Evolutionary conservation across 768 basidiomycete species (phyloP).

Genomic region (Tremella mesenterica): DNA sequence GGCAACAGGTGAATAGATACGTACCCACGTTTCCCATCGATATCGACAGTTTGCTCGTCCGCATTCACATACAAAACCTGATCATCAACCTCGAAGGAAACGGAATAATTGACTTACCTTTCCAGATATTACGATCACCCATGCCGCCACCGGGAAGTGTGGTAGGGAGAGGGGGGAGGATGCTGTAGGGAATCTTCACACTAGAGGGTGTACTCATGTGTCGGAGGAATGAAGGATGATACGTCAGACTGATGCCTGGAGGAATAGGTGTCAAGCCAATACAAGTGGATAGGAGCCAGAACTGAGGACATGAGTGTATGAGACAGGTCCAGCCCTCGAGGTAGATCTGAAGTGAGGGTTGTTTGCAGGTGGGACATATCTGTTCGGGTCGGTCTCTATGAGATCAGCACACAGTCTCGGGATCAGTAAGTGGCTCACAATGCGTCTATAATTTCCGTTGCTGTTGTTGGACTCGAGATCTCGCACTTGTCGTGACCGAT

Average conservation of each 20-base stretch:
- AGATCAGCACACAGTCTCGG: neutral
- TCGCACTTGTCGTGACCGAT: too few relatives aligned
- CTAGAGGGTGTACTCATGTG: neutral
- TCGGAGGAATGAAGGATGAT: slow-evolving; percentile 9
- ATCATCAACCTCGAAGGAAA: neutral
- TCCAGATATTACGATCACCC: neutral
- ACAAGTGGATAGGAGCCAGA: slow-evolving; percentile 20
- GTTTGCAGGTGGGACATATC: slow-evolving; percentile 8
- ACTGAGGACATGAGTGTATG: slow-evolving; percentile 8
- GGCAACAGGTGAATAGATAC: neutral
- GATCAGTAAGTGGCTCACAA: neutral
- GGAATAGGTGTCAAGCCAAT: slow-evolving; percentile 16
- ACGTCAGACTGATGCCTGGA: slow-evolving; percentile 17
- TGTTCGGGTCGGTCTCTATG: neutral
- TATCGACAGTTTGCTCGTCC: slow-evolving; percentile 33
- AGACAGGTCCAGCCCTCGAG: slow-evolving; percentile 27
- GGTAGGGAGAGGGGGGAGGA: slow-evolving; percentile 15
- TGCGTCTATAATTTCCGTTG: too few relatives aligned
- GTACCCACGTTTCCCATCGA: slow-evolving; percentile 33
- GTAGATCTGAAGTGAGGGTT: slow-evolving; percentile 15
- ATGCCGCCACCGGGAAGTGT: neutral
- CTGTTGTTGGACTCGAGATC: too few relatives aligned
- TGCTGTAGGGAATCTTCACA: slow-evolving; percentile 11
- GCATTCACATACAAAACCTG: slow-evolving; percentile 33
- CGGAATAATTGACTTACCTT: neutral